Base-by-base conservation (phyloP, 768 basidiomycete genomes). In the Gyrodon lividus region DNA sequence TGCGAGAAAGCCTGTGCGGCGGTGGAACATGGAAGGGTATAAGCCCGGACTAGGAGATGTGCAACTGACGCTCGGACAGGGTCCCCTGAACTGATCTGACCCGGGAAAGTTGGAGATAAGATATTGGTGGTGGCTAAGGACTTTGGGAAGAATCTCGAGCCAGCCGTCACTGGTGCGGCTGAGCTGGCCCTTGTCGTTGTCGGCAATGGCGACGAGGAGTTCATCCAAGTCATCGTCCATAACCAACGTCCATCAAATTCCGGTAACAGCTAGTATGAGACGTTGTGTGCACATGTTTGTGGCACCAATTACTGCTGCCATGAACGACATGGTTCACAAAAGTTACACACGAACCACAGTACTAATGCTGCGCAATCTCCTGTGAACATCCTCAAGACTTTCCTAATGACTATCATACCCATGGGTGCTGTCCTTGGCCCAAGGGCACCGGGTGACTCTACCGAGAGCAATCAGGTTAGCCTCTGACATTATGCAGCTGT, bases 1-100 rank as follows among this genome's bases (percentile, higher is more conserved):
- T 88, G 85, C 31, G 76, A 72, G 67, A 89, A 91, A 1, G 87
- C 84, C 61, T 85, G 81, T 38, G 86, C 84, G 6, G 84, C 87
- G 14, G 85, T 83, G 48, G 86, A 88, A 70, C 89, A 91, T 37
- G 89, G 86, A 51, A 87, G 71, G 54, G 81, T 74, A 68, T 81
- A 81, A 8, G 86, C 86, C 66, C 76, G 77, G 28, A 79, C 73
- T 55, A 91, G 75, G 37, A 91, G 74, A 62, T 87, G 84, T 58
- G 73, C 75, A 49, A 90, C 84, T 39, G 86, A 85, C 43, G 84
- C 76, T 56, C 79, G 75, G 48, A 80, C 74, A 52, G 80, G 75
- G 53, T 67, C 66, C 56, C 67, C 69, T 70, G 73, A 66, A 35
- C 59, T 58, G 57, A 65, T 68, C 49, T 62, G 65, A 51, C 61